Base-by-base conservation (phyloP, 345 rosid genomes). In the Brassica rapa region DNA sequence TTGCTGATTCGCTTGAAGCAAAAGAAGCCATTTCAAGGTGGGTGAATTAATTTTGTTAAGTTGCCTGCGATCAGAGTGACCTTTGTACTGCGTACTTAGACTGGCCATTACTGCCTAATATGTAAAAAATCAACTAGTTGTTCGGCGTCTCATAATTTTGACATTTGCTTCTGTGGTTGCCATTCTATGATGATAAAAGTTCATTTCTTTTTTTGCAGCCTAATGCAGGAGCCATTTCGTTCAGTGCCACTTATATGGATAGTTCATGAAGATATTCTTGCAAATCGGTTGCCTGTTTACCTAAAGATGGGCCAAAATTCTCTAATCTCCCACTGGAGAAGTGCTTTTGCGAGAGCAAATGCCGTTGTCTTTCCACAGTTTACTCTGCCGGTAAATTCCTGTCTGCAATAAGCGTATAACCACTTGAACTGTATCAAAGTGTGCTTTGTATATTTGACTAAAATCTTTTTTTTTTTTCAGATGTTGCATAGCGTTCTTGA, bases 161-260 rank as follows among this genome's bases (percentile, higher is more conserved):
- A 15, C 21, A 41, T 1, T 56, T 29, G 33, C 69, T 56, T 75
- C 70, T 73, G 71, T 62, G 78, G 72, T 70, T 73, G 83, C 68
- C 64, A 81, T 82, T 72, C 85, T 83, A 70, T 81, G 84, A 71
- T 85, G 77, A 86, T 85, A 86, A 86, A 87, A 82, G 82, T 84
- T 71, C 78, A 86, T 87, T 86, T 35, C 2, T 67, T 84, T 90
- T 67, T 85, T 79, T 93, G 94, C 98, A 93, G 99, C 94, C 96
- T 96, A 76, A 90, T 87, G 97, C 96, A 89, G 91, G 98, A 91
- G 88, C 98, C 98, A 72, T 93, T 96, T 87, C 87, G 79, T 86
- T 88, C 91, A 24, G 82, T 93, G 80, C 96, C 98, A 60, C 87
- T 93, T 80, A 79, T 96, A 84, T 96, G 98, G 99, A 87, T 91